phyloP scores from a whole-genome alignment of 2,329 filamentous ascomycete genomes.

The Rachicladosporium sp. region DNA sequence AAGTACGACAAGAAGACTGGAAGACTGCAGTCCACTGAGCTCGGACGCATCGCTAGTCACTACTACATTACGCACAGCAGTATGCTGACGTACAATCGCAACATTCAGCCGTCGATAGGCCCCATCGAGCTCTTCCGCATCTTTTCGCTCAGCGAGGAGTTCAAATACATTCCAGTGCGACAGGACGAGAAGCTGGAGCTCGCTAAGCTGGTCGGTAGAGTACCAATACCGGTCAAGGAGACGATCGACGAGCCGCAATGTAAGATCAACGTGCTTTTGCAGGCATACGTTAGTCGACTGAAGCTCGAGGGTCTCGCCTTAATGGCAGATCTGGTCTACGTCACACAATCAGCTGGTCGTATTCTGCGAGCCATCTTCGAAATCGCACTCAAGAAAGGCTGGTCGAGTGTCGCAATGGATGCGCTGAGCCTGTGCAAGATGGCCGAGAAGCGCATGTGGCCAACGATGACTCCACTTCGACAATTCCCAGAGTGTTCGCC shows the following conservation, averaged over 20 bases:
- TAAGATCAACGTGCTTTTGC: conserved; percentile 94
- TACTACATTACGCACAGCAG: conserved; percentile 96
- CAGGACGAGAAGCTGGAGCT: conserved; percentile 96
- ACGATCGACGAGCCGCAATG: conserved; percentile 92
- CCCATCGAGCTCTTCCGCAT: conserved; percentile 94
- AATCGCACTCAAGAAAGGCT: conserved; percentile 93
- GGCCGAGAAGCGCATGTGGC: conserved; percentile 99
- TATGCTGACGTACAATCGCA: conserved; percentile 93
- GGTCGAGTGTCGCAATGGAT: conserved; percentile 84
- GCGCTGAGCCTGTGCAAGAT: conserved; percentile 95
- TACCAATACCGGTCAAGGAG: conserved; percentile 95
- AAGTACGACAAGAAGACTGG: conserved; percentile 95
- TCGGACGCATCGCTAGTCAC: conserved; percentile 90
- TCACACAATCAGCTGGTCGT: conserved; percentile 93
- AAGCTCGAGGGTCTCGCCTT: conserved; percentile 87
- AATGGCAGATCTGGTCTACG: conserved; percentile 98
- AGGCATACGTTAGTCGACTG: conserved; percentile 90
- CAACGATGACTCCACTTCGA: conserved; percentile 88
- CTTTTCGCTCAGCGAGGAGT: conserved; percentile 91
- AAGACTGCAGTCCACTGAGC: conserved; percentile 77
- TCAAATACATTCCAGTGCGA: conserved; percentile 96
- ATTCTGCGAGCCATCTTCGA: conserved; percentile 93
- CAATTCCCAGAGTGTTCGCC: conserved; percentile 75
- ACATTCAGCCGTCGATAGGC: conserved; percentile 84
- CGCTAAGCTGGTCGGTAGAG: conserved; percentile 75